Evolutionary conservation across 306 rosid genomes (phyloP), one percentile per base, ranked within the genome.

Genomic region (Sechiopsis laciniata): DNA sequence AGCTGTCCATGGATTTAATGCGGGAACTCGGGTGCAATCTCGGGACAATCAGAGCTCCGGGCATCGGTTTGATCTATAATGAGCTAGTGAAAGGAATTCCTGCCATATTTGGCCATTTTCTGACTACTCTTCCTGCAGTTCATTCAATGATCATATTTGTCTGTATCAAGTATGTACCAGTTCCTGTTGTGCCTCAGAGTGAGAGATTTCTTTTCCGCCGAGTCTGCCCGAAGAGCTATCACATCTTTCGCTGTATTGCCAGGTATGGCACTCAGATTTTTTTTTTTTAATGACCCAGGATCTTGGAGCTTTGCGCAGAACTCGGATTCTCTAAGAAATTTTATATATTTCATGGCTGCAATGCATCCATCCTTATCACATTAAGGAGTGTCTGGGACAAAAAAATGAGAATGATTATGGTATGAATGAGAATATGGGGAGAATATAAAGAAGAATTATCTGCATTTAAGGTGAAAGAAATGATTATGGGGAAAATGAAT

Each of bases 171-270:
- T 93, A 90, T 59, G 92, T 93, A 55, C 98, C 98, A 3, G 89
- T 90, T 84, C 84, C 98, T 71, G 74, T 88, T 75, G 98, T 93
- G 71, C 97, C 97, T 65, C 98, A 93, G 78, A 86, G 97, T 83
- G 98, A 93, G 85, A 90, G 98, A 83, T 93, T 93, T 73, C 98
- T 93, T 79, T 93, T 93, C 79, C 88, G 98, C 62, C 87, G 97
- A 76, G 98, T 90, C 87, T 90, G 98, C 79, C 91, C 93, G 4
- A 90, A 88, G 85, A 80, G 82, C 78, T 93, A 87, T 77, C 97
- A 90, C 79, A 90, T 93, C 74, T 93, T 93, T 79, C 97, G 97
- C 46, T 93, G 97, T 85, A 90, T 93, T 82, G 97, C 97, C 83
- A 86, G 90, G 90, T 86, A 78, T 56, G 6, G 13, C 15, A 50